Conservation (phyloP, 306 rosid genomes). For the Quercus suber region DNA sequence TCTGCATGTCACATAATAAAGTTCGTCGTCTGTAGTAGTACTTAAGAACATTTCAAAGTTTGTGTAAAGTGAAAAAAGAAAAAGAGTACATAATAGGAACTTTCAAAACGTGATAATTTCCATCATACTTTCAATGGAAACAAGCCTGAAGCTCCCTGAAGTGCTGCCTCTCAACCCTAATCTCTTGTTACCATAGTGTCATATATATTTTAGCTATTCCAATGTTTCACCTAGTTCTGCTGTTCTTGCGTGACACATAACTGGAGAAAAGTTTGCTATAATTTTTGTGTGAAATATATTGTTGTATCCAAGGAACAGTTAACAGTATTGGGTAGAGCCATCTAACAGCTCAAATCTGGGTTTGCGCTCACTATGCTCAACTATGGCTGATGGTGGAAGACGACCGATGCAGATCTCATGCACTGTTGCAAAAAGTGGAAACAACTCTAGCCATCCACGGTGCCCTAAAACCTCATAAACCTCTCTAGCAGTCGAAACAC, state of each 20-base stretch:
- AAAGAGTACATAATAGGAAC: not conserved
- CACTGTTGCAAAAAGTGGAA: constrained; percentile 82
- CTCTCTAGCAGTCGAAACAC: constrained; percentile 86
- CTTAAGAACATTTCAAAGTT: not conserved
- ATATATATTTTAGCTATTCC: not conserved
- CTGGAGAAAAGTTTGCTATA: constrained; percentile 9
- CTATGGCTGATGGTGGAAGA: constrained; percentile 91
- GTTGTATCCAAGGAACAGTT: constrained; percentile 18
- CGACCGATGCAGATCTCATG: constrained; percentile 74
- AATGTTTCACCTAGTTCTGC: not conserved
- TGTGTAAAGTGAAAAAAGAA: not conserved
- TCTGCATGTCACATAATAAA: constrained; percentile 1
- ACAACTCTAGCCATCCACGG: constrained; percentile 79
- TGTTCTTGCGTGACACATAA: not conserved
- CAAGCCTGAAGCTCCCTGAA: constrained; percentile 2
- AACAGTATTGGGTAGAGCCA: constrained; percentile 7
- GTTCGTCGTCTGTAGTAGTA: not conserved
- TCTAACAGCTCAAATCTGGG: constrained; percentile 35
- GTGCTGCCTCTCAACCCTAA: not conserved
- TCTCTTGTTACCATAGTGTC: not conserved
- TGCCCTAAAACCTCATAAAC: constrained; percentile 73
- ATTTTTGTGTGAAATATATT: not conserved
- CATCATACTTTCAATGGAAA: constrained; percentile 4
- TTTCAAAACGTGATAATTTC: constrained; percentile 1
- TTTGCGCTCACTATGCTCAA: constrained; percentile 46